Conservation (phyloP, 148 eudicot genomes). For the Cornus kousa region DNA sequence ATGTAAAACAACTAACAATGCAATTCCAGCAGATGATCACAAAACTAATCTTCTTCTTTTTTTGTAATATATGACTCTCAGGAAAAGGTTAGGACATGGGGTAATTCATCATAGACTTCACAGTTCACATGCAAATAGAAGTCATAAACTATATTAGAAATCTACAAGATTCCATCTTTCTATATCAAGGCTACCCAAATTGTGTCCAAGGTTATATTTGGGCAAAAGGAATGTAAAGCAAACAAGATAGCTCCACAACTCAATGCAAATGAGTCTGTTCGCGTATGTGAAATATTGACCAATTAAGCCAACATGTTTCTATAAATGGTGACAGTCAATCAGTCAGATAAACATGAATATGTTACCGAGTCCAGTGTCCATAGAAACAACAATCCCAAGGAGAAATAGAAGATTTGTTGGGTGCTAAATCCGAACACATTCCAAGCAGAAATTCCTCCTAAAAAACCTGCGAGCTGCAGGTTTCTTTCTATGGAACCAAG, state of each 20-base stretch:
- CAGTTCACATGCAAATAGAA: too few relatives aligned
- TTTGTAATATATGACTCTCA: too few relatives aligned
- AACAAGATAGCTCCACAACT: background rate
- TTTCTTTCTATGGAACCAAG: slow-evolving; percentile 79
- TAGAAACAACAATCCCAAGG: slow-evolving; percentile 64
- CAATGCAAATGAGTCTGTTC: background rate
- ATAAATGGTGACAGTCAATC: background rate
- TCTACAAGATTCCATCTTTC: too few relatives aligned
- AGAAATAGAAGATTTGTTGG: slow-evolving; percentile 56
- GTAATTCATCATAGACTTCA: too few relatives aligned
- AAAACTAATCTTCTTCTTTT: too few relatives aligned
- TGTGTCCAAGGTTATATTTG: too few relatives aligned
- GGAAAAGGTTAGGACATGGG: too few relatives aligned
- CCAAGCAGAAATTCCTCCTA: slow-evolving; percentile 76
- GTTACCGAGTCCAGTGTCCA: slow-evolving; percentile 77
- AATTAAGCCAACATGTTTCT: background rate
- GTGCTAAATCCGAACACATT: slow-evolving; percentile 54
- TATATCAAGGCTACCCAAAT: too few relatives aligned
- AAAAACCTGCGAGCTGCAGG: slow-evolving; percentile 67
- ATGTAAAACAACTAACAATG: too few relatives aligned
- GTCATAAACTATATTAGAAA: too few relatives aligned
- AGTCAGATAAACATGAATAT: background rate
- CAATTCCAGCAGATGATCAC: too few relatives aligned
- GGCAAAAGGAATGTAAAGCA: background rate
- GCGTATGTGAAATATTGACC: background rate